Evolutionary conservation across 176 grass and related monocot genomes (phyloP), one percentile per base, ranked within the genome.

Genomic region (Oryza rufipogon): DNA sequence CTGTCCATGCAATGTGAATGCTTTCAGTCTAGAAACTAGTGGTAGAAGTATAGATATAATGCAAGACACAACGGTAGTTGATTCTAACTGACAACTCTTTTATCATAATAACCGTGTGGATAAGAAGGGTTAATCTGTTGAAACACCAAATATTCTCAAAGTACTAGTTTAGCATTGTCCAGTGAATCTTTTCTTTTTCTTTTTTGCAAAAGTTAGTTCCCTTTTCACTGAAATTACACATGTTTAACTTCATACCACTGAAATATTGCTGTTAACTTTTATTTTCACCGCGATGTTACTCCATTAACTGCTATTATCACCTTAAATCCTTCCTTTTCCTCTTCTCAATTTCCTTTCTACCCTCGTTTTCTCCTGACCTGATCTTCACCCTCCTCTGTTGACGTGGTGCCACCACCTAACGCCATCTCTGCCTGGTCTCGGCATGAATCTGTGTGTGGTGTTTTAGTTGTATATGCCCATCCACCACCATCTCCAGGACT

Each of bases 1-100:
- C 48, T 58, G 54, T 58, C 6, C 26, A 33, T 51, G 51, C 19
- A 17, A 58, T 8, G 54, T 7, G 6, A 58, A 65, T 77, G 11
- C 16, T 63, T 33, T 85, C 45, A 33, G 25, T 80, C 51, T 13
- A 75, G 23, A 71, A 80, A 74, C 73, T 74, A 45, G 20, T 33
- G 34, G 28, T 79, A 79, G 65, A 51, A 49, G 47, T 33, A 51
- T 13, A 70, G 33, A 22, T 83, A 56, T 76, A 19, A 17, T 41
- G 68, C 32, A 45, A 61, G 72, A 17, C 47, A 33, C 64, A 61
- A 32, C 68, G 47, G 14, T 8, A 81, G 20, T 48, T 80, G 71
- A 68, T 70, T 52, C 9, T 83, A 0, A 26, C 2, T 49, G 25
- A 34, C 42, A 32, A 11, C 19, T 60, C 45, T 66, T 41, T n/a